These are phyloP conservation scores for Scortechinia acanthostroma DNA, from an alignment of 2,329 filamentous ascomycete genomes.

Conservation along the genomic window DNA sequence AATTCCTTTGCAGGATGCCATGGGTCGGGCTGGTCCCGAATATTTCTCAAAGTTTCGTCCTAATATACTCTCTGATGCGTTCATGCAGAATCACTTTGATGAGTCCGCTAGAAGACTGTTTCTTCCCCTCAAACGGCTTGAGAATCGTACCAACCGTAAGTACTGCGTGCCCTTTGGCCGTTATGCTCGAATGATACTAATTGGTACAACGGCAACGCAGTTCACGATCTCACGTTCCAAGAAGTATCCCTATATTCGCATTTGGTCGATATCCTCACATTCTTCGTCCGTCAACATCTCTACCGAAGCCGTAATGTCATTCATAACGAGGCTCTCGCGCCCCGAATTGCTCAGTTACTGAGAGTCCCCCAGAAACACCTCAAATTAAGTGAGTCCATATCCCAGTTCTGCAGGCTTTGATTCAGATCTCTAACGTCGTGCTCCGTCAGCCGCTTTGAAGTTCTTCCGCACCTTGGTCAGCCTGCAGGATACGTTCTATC, in stretches of 20 bases:
- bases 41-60: conserved; percentile 49
- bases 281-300: conserved; percentile 66
- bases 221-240: conserved; percentile 51
- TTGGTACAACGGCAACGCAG: conserved; percentile 58
- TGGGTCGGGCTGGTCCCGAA: conserved; percentile 44
- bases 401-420: conserved; percentile 1
- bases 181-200: neutral
- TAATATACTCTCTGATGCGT: conserved; percentile 27
- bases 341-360: conserved; percentile 61
- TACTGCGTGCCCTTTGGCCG: too few relatives aligned
- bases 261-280: conserved; percentile 66
- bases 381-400: conserved; percentile 48
- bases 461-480: conserved; percentile 67
- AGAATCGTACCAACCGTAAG: neutral
- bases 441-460: conserved; percentile 51
- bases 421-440: conserved; percentile 5
- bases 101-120: neutral
- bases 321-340: conserved; percentile 52
- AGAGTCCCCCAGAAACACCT: conserved; percentile 64
- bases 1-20: conserved; percentile 25
- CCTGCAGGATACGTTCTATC: conserved; percentile 67
- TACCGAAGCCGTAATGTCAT: conserved; percentile 66
- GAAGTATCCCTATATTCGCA: conserved; percentile 65
- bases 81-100: conserved; percentile 38
- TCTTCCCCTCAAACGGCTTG: neutral